phyloP scores from a whole-genome alignment of 352 stramenopile genomes.

The Ophiocytium majus region DNA sequence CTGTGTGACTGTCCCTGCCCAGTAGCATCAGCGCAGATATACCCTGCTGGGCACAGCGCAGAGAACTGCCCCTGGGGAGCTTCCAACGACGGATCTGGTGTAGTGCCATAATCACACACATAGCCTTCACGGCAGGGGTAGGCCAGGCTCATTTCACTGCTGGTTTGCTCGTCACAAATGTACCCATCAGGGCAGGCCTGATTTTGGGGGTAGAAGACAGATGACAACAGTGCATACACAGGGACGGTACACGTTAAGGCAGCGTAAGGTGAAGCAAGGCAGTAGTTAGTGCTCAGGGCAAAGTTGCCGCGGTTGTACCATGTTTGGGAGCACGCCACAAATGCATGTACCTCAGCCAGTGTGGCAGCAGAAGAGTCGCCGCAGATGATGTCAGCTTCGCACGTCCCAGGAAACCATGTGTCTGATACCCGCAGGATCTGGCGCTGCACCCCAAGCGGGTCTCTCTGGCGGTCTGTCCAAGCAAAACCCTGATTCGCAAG shows the following conservation, averaged over 20 bases:
- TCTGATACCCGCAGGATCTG: slow-evolving; percentile 64
- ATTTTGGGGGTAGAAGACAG: too few relatives aligned
- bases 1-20: slow-evolving; percentile 73
- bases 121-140: slow-evolving; percentile 81
- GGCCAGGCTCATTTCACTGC: slow-evolving; percentile 67
- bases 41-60: slow-evolving; percentile 78
- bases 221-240: too few relatives aligned
- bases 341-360: slow-evolving; percentile 11
- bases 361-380: slow-evolving; percentile 38
- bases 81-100: slow-evolving; percentile 81
- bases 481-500: slow-evolving; percentile 11
- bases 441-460: slow-evolving; percentile 58
- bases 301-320: too few relatives aligned
- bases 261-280: too few relatives aligned
- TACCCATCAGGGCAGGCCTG: slow-evolving; percentile 87
- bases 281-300: neutral
- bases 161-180: slow-evolving; percentile 86
- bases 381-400: slow-evolving; percentile 92
- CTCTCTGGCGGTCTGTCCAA: slow-evolving; percentile 56
- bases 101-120: slow-evolving; percentile 86
- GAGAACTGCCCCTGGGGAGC: slow-evolving; percentile 78
- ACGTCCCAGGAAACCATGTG: slow-evolving; percentile 90
- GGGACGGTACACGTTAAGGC: too few relatives aligned
- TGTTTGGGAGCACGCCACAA: too few relatives aligned
- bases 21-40: slow-evolving; percentile 79